These are phyloP conservation scores for Isabelozyma gotoi DNA, from an alignment of 805 yeast species.

Conservation along the genomic window DNA sequence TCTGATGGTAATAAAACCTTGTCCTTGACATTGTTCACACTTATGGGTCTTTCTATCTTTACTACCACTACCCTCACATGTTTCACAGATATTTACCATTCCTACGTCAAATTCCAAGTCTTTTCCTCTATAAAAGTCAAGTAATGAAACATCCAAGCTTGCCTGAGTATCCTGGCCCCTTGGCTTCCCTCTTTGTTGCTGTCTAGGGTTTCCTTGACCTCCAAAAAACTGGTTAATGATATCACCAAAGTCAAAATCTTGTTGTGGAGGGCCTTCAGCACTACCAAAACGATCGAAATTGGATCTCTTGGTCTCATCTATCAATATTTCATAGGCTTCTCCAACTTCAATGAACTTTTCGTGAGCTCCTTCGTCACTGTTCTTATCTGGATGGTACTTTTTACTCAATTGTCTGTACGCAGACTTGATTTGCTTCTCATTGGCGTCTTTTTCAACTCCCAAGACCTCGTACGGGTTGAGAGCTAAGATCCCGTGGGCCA, in stretches of 20 bases:
- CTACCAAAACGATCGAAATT: slow-evolving; percentile 79
- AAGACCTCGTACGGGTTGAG: slow-evolving; percentile 48
- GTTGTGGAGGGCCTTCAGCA: slow-evolving; percentile 45
- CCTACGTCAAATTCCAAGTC: slow-evolving; percentile 58
- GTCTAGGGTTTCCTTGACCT: slow-evolving; percentile 16
- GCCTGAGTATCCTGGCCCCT: slow-evolving; percentile 66
- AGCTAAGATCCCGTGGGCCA: slow-evolving; percentile 41
- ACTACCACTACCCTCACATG: slow-evolving; percentile 84
- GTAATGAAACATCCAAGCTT: slow-evolving; percentile 53
- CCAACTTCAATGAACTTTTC: slow-evolving; percentile 87
- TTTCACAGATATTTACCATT: slow-evolving; percentile 72
- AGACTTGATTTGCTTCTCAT: slow-evolving; percentile 77
- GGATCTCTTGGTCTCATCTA: slow-evolving; percentile 65
- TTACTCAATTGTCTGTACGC: slow-evolving; percentile 82
- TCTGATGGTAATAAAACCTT: slow-evolving; percentile 63
- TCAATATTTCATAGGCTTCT: slow-evolving; percentile 86
- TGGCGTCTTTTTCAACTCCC: slow-evolving; percentile 68
- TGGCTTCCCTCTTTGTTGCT: slow-evolving; percentile 41
- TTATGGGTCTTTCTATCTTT: slow-evolving; percentile 67
- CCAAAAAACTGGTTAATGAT: slow-evolving; percentile 51
- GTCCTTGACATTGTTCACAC: slow-evolving; percentile 74
- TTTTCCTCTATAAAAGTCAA: slow-evolving; percentile 71
- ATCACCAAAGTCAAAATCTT: slow-evolving; percentile 47
- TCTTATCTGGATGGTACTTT: slow-evolving; percentile 94
- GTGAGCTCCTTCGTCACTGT: slow-evolving; percentile 74